Evolutionary conservation across 23 red algal genomes (phyloP), one percentile per base, ranked within the genome.

Genomic region (Agarophyton chilense): DNA sequence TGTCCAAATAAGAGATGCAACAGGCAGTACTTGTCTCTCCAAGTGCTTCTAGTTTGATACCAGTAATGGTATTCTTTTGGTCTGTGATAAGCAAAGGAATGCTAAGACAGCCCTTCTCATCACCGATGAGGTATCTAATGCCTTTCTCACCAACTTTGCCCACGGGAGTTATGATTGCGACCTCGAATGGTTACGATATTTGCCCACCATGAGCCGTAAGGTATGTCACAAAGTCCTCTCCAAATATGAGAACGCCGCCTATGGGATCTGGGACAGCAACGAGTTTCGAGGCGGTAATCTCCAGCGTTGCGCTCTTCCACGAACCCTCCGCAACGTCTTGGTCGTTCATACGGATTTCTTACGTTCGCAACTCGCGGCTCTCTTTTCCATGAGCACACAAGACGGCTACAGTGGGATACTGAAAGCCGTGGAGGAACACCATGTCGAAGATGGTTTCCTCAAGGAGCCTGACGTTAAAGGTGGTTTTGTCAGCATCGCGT

Each of bases 401-500:
- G 1, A 98, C 72, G 60, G 96, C 96, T 2, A 98, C 79, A 12
- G 92, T 95, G 39, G 96, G 96, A 50, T 88, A 83, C 43, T 46
- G 35, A 41, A 74, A 67, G 28, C 96, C 96, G 76, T 95, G 57
- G 13, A 99, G 61, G 65, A 99, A 99, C n/a, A 83, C 86, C 82
- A 99, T 96, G 77, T 93, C 90, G 16, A 75, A 73, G 40, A 99
- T 84, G 22, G 57, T 43, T 17, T 73, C 93, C 25, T 94, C 97
- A 44, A 58, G 11, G 22, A 99, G 61, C 8, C 97, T 90, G 22
- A 99, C 91, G 52, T 99, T 95, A 87, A 95, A 99, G 0, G 97
- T 93, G 24, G 75, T 91, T n/a, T 74, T 81, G 44, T 96, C 93
- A 32, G 84, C 83, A 22, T 81, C 81, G 49, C 60, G 73, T n/a